Conservation (phyloP, 495 filamentous ascomycete species). For the Trichoderma gamsii region DNA sequence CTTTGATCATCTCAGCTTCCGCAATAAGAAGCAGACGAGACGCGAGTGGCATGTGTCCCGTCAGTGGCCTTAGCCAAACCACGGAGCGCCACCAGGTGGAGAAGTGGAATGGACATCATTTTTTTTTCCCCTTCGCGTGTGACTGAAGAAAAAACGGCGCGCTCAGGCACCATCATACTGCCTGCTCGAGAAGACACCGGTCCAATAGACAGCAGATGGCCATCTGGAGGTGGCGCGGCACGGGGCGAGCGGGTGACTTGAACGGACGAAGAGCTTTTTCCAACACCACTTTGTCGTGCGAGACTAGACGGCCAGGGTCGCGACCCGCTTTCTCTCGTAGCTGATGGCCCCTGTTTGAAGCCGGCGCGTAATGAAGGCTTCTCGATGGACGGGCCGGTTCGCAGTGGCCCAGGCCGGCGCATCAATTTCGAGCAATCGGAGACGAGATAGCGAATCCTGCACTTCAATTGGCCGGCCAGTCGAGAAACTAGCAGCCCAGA, state of each 20-base stretch:
- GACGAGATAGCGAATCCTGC: constrained; percentile 23
- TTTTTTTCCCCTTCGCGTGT: background rate
- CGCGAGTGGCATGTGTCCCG: background rate
- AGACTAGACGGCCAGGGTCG: background rate
- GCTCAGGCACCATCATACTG: background rate
- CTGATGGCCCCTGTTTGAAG: constrained; percentile 21
- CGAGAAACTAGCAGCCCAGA: constrained; percentile 25
- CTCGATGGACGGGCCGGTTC: constrained; percentile 31
- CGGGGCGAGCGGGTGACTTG: constrained; percentile 6
- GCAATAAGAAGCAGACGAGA: background rate
- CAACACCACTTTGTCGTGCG: constrained; percentile 8
- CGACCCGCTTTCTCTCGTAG: constrained; percentile 3
- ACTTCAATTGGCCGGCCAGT: constrained; percentile 34
- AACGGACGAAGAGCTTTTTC: background rate
- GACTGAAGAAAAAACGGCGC: background rate
- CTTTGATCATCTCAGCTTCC: background rate
- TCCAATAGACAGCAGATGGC: constrained; percentile 9
- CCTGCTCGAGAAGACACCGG: background rate
- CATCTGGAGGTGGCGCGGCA: constrained; percentile 9
- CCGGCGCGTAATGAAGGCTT: constrained; percentile 47
- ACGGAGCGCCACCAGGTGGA: background rate
- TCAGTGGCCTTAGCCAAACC: no score
- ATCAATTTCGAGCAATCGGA: constrained; percentile 39
- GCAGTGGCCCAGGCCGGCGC: constrained; percentile 27
- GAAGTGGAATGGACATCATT: background rate